Base-by-base conservation (phyloP, 1,284 basidiomycete genomes). In the Melampsora americana region DNA sequence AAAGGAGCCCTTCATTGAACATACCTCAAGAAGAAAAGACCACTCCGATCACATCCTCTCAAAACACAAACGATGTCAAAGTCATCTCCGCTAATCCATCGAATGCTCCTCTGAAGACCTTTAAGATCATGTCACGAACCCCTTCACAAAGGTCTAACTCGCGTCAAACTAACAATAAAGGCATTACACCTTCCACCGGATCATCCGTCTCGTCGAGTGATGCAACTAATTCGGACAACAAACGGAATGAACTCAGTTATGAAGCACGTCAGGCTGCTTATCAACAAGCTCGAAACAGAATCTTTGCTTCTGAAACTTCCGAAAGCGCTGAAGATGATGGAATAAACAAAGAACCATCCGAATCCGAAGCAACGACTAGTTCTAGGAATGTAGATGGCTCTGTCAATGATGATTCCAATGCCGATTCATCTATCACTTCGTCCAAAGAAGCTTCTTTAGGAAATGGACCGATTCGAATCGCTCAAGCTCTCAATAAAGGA, bases 121-220 rank as follows among this genome's bases (percentile, higher is more conserved):
- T 76, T 46, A 76, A 76, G 32, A 76, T 76, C 66, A 76, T 76
- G 73, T 68, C 73, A n/a, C 56, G 73, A 32, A 48, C 65, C 0
- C 59, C 66, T 53, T 68, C 73, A 39, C 73, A 69, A 39, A 35
- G 32, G 6, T 66, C 64, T 18, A 35, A 11, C 9, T n/a, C 46
- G 20, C 71, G 65, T 60, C 65, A 42, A 71, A n/a, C 56, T 6
- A 70, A 32, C 42, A 53, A 6, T 53, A 53, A 53, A 53, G 64
- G n/a, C 14, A 53, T 59, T 30, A 60, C 56, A 30, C 53, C 65
- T 4, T 75, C 72, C 7, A 50, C 66, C 2, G 56, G 42, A 20
- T 76, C 66, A 1, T 68, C 53, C 14, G 59, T 26, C 23, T 76
- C 66, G 48, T 66, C 60, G 2, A 53, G 11, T 56, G 73, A 76